Base-by-base conservation (phyloP, 768 basidiomycete species). In the Tylopilus sp. region DNA sequence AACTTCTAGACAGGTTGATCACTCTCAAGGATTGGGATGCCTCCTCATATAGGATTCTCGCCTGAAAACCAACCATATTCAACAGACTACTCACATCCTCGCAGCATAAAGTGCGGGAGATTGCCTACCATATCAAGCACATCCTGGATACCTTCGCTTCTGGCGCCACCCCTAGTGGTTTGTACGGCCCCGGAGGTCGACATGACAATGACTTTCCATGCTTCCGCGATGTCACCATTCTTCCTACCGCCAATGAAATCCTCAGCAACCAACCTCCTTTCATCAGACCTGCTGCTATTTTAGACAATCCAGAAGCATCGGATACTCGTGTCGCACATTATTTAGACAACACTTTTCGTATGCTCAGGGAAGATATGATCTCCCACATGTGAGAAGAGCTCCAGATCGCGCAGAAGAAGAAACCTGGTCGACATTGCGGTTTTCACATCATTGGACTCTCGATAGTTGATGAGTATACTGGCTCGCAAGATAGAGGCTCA, bases 161-260 rank as follows among this genome's bases (percentile, higher is more conserved):
- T 11, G 64, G 63, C 19, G 57, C 62, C 11, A 28, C 57, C 19
- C 45, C 55, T n/a, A 55, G 56, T 30, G 65, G 53, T 36, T n/a
- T 44, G 7, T 56, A 52, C 29, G 66, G 68, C 11, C 81, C 86
- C 0, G 86, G 87, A 0, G 87, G 85, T 3, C 74, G 87, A 6
- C 87, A 88, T 52, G 84, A 86, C 60, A 89, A 89, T 46, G 86
- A 89, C 61, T 80, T 79, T 42, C 56, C 63, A 9, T 78, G 85
- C 51, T 87, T 85, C 60, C 79, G 80, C 13, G 58, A 79, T 9
- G 83, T 88, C 21, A 63, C 80, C 26, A 82, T 89, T 48, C 71
- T 85, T 5, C 86, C 87, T 1, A 85, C 86, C 8, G 76, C 81
- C 2, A 79, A 82, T 36, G 87, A 89, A 60, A 71, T 87, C 16